Percentiles rank a stretch among this genome's conserved stretches.
Evolutionary conservation across 2,329 filamentous ascomycete genomes (phyloP).

Genomic region (Colletotrichum somersetense): DNA sequence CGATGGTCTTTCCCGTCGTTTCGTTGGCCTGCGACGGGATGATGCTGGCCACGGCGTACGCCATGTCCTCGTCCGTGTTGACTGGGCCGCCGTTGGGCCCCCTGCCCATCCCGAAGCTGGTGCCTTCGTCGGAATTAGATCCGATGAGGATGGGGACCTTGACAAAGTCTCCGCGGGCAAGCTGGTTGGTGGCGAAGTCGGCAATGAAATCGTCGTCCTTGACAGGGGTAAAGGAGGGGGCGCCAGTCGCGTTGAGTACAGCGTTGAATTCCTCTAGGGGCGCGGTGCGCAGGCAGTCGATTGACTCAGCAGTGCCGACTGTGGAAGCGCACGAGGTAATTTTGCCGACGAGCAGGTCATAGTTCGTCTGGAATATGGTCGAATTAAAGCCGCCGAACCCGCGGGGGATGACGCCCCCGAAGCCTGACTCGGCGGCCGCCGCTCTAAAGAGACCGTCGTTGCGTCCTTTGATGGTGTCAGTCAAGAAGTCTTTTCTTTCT

Average conservation of each 20-base stretch:
- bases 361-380: conserved; percentile 48
- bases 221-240: conserved; percentile 44
- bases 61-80: conserved; percentile 49
- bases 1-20: conserved; percentile 43
- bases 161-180: conserved; percentile 50
- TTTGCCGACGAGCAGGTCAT: conserved; percentile 47
- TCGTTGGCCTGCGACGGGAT: conserved; percentile 34
- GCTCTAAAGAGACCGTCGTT: conserved; percentile 65
- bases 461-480: conserved; percentile 46
- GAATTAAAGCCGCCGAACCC: conserved; percentile 48
- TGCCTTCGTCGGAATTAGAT: conserved; percentile 51
- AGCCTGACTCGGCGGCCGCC: conserved; percentile 64
- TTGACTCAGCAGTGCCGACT: conserved; percentile 44
- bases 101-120: conserved; percentile 44
- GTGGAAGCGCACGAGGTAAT: conserved; percentile 46
- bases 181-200: conserved; percentile 49
- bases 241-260: conserved; percentile 39
- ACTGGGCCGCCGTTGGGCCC: conserved; percentile 42
- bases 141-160: conserved; percentile 53
- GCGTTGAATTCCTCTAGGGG: conserved; percentile 48
- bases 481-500: neutral
- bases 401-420: conserved; percentile 49
- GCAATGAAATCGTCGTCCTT: conserved; percentile 54
- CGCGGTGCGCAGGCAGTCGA: conserved; percentile 47
- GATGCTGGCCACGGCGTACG: conserved; percentile 36